Evolutionary conservation across 495 filamentous ascomycete genomes (phyloP), one percentile per base, ranked within the genome.

Genomic region (Endocarpon pusillum): DNA sequence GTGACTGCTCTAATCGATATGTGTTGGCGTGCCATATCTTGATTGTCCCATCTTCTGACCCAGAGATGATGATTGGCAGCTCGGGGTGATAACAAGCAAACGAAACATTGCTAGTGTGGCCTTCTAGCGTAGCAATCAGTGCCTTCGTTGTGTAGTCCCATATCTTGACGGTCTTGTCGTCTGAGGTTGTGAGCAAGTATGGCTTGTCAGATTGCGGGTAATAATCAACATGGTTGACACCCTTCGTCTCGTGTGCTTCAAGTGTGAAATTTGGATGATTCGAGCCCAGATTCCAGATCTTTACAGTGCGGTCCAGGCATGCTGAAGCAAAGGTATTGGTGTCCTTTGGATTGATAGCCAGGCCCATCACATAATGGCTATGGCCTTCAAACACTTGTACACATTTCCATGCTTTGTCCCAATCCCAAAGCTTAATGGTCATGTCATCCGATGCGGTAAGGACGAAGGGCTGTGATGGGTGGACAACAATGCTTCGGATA

Each of bases 81-180:
- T 96, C 91, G 0, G 89, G 89, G 51, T 99, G 89, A 49, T 94
- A 99, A 57, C 85, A 93, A 14, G 89, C 89, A 47, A 96, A 99
- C 5, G 83, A 93, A n/a, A 99, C 89, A 46, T 99, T 99, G 57
- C 82, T 92, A 4, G 87, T 91, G 47, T 99, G 89, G 29, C 91
- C 91, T 57, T 99, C 89, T 18, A 99, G 61, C 19, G 87, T 96
- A 18, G 87, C 87, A 51, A 96, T 94, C 26, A 94, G 67, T 24
- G 83, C 86, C 58, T 96, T 96, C 20, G 87, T 96, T 3, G 89
- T 96, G 59, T 96, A 94, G 51, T 96, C 91, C 91, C 89, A 99
- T 21, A 99, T 70, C 69, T 99, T 83, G 37, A 87, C 79, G 1
- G 82, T 91, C 45, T 78, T 73, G 51, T 96, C 89, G 52, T 94